Percentiles rank a stretch among this genome's conserved stretches.
These are phyloP conservation scores for Hypoxylon crocopeplum DNA, from an alignment of 495 filamentous ascomycete species.

Conservation along the genomic window DNA sequence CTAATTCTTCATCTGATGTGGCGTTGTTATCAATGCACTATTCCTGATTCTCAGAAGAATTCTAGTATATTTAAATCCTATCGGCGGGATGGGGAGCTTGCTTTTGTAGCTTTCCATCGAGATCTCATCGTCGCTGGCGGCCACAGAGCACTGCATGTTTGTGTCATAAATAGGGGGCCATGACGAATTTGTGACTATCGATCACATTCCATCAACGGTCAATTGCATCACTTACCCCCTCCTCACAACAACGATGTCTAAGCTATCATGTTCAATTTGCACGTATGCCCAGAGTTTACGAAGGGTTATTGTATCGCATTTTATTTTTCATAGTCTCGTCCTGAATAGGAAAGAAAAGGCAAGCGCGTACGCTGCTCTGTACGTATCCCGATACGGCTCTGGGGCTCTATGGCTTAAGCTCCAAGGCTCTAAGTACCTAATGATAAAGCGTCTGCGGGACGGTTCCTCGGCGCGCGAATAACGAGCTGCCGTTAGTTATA, in stretches of 20 bases:
- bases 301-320: background rate
- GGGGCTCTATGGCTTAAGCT: too few relatives aligned
- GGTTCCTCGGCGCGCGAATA: too few relatives aligned
- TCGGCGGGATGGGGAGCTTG: background rate
- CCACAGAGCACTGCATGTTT: background rate
- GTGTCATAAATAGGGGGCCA: slow-evolving; percentile 20
- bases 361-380: too few relatives aligned
- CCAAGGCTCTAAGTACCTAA: too few relatives aligned
- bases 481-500: too few relatives aligned
- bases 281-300: too few relatives aligned
- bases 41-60: background rate
- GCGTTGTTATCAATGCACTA: background rate
- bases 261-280: too few relatives aligned
- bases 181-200: slow-evolving; percentile 9
- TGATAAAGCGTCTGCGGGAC: too few relatives aligned
- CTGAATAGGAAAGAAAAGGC: too few relatives aligned
- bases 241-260: background rate
- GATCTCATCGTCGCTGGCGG: background rate
- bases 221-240: slow-evolving; percentile 4
- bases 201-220: slow-evolving; percentile 10
- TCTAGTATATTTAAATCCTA: background rate
- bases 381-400: too few relatives aligned
- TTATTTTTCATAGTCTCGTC: too few relatives aligned
- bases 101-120: slow-evolving; percentile 2
- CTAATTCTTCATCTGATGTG: background rate